Evolutionary conservation across 495 filamentous ascomycete species (phyloP).

Genomic region (Aspergillus asperescens): DNA sequence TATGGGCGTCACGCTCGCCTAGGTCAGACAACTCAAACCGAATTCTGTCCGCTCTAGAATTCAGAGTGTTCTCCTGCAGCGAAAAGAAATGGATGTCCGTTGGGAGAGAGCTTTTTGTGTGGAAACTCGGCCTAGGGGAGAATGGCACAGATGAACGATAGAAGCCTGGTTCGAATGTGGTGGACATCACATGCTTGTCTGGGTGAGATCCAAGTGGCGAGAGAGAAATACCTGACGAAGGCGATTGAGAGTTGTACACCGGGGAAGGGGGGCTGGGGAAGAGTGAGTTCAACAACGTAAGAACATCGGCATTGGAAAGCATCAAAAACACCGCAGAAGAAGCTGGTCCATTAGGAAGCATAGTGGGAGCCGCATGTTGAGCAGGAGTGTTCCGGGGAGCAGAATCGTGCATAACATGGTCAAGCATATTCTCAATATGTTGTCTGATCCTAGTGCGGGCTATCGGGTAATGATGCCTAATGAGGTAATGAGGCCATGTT

Average conservation of each 20-base stretch:
- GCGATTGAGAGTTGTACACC: constrained; percentile 24
- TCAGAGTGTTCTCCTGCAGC: constrained; percentile 20
- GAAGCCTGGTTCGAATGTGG: constrained; percentile 28
- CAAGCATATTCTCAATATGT: constrained; percentile 73
- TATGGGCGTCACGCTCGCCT: constrained; percentile 31
- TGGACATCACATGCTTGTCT: constrained; percentile 8
- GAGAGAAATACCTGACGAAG: constrained; percentile 16
- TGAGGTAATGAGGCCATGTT: neutral
- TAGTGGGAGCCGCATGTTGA: neutral
- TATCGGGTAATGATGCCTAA: constrained; percentile 38
- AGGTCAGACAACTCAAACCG: constrained; percentile 42
- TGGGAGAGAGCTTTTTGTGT: constrained; percentile 25
- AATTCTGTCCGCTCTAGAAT: constrained; percentile 37
- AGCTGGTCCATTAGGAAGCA: constrained; percentile 11
- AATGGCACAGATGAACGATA: constrained; percentile 21
- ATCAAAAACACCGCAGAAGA: constrained; percentile 34
- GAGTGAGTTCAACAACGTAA: constrained; percentile 39
- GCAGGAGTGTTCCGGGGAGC: neutral
- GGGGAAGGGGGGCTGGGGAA: constrained; percentile 31
- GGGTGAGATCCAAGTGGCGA: constrained; percentile 13
- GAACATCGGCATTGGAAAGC: constrained; percentile 36
- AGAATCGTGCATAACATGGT: constrained; percentile 45
- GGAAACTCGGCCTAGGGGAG: constrained; percentile 16
- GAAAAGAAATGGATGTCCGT: constrained; percentile 28
- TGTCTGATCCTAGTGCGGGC: constrained; percentile 55